Percentiles rank a stretch among this genome's conserved stretches.
Conservation (phyloP, 2,329 filamentous ascomycete species). For the Knufia petricola region DNA sequence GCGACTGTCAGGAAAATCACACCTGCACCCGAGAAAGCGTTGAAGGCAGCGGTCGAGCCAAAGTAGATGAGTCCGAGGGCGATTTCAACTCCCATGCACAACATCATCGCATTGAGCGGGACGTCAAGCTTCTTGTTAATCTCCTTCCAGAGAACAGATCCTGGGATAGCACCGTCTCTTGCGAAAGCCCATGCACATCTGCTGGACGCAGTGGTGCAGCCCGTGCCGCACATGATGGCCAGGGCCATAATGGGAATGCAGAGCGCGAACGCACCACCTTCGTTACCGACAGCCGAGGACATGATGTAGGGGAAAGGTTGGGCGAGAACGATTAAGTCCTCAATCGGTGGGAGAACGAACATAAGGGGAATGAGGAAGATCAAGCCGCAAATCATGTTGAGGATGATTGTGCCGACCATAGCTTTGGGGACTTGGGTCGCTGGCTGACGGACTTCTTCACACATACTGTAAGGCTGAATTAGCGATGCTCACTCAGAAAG, state of each 20-base stretch:
- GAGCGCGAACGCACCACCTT: slow-evolving; percentile 63
- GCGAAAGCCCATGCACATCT: slow-evolving; percentile 70
- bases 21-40: slow-evolving; percentile 43
- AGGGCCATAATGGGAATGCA: slow-evolving; percentile 69
- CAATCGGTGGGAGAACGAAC: slow-evolving; percentile 58
- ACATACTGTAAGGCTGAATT: slow-evolving; percentile 61
- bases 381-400: slow-evolving; percentile 58
- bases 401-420: slow-evolving; percentile 57
- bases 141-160: slow-evolving; percentile 54
- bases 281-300: slow-evolving; percentile 45
- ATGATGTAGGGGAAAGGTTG: slow-evolving; percentile 63
- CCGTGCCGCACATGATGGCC: slow-evolving; percentile 65
- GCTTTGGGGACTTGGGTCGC: slow-evolving; percentile 48
- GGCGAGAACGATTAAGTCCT: slow-evolving; percentile 38
- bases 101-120: slow-evolving; percentile 42
- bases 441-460: slow-evolving; percentile 60
- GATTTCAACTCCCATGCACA: slow-evolving; percentile 39
- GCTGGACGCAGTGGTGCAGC: slow-evolving; percentile 63
- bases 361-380: slow-evolving; percentile 59
- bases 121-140: slow-evolving; percentile 59
- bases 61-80: slow-evolving; percentile 42
- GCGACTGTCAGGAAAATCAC: slow-evolving; percentile 48
- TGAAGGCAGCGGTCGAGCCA: slow-evolving; percentile 40
- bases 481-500: no score
- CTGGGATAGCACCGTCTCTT: slow-evolving; percentile 64